These are phyloP conservation scores for Entomortierella beljakovae DNA, from an alignment of 192 early-diverging fungal genomes.

Conservation along the genomic window DNA sequence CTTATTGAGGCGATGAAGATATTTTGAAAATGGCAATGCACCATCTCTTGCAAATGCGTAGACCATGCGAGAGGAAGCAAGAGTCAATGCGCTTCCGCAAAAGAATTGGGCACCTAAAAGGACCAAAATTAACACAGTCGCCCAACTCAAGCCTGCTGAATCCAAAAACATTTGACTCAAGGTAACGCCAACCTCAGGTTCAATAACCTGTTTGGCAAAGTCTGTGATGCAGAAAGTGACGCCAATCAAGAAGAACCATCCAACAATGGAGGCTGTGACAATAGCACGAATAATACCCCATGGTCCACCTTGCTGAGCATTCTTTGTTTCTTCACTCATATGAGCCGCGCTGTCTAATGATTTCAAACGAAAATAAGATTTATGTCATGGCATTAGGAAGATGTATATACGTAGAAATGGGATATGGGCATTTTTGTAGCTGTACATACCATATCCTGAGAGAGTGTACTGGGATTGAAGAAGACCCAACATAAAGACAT, in stretches of 20 bases:
- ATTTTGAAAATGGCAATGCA: slow-evolving; percentile 61
- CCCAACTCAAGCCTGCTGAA: slow-evolving; percentile 56
- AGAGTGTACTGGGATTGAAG: slow-evolving; percentile 67
- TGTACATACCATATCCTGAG: slow-evolving; percentile 62
- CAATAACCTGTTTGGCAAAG: slow-evolving; percentile 55
- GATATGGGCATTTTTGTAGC: too few relatives aligned
- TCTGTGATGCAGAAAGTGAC: slow-evolving; percentile 58
- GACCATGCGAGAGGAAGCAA: slow-evolving; percentile 66
- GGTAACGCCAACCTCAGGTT: slow-evolving; percentile 51
- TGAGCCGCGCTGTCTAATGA: slow-evolving; percentile 52
- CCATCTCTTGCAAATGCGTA: slow-evolving; percentile 69
- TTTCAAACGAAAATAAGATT: too few relatives aligned
- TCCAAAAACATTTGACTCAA: slow-evolving; percentile 61
- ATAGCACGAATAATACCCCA: slow-evolving; percentile 60
- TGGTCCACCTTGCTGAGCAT: slow-evolving; percentile 61
- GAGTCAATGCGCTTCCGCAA: slow-evolving; percentile 56
- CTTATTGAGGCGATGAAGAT: slow-evolving; percentile 58
- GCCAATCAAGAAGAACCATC: slow-evolving; percentile 60
- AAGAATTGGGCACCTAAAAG: slow-evolving; percentile 62
- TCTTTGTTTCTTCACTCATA: slow-evolving; percentile 67
- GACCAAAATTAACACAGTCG: slow-evolving; percentile 61
- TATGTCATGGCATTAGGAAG: too few relatives aligned
- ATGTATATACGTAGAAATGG: too few relatives aligned
- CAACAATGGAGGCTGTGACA: slow-evolving; percentile 50
- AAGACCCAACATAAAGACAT: slow-evolving; percentile 63